Evolutionary conservation across 768 basidiomycete genomes (phyloP).

Genomic region (Boletus eberwhitei): DNA sequence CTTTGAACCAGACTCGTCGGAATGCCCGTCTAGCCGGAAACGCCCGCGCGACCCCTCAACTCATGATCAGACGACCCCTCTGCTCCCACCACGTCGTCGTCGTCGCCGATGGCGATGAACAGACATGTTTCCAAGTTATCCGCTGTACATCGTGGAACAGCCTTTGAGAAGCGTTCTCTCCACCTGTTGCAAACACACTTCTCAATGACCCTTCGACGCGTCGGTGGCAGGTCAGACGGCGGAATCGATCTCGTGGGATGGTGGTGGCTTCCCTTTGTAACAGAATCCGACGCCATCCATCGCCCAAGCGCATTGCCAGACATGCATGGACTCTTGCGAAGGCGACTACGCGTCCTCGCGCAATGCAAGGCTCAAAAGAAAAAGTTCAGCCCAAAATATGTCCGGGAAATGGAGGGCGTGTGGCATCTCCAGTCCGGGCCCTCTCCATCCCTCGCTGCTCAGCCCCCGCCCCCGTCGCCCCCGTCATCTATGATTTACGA

Average conservation of each 20-base stretch:
- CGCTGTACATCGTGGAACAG: constrained; percentile 62
- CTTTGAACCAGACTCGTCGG: background rate
- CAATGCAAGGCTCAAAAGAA: constrained; percentile 93
- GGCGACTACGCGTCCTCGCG: constrained; percentile 70
- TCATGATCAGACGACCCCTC: constrained; percentile 6
- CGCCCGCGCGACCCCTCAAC: constrained; percentile 24
- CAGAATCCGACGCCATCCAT: background rate
- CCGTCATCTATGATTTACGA: background rate
- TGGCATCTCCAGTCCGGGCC: constrained; percentile 37
- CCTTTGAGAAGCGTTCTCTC: constrained; percentile 72
- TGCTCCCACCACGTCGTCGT: background rate
- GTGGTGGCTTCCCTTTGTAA: constrained; percentile 76
- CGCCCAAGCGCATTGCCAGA: constrained; percentile 13
- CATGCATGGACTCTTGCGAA: constrained; percentile 27
- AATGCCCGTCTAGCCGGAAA: constrained; percentile 14
- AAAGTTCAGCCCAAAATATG: constrained; percentile 71
- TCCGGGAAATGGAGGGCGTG: constrained; percentile 93
- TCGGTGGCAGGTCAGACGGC: constrained; percentile 88
- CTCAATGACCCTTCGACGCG: constrained; percentile 75
- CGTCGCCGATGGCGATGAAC: background rate
- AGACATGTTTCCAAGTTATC: constrained; percentile 30
- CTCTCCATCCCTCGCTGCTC: background rate
- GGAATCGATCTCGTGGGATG: constrained; percentile 87
- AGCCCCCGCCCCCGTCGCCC: background rate
- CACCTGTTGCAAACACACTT: constrained; percentile 57